A percentile compares a stretch with the other conserved stretches of the same genome.
phyloP scores from a whole-genome alignment of 352 stramenopile species.

The Blastocystis sp. region DNA sequence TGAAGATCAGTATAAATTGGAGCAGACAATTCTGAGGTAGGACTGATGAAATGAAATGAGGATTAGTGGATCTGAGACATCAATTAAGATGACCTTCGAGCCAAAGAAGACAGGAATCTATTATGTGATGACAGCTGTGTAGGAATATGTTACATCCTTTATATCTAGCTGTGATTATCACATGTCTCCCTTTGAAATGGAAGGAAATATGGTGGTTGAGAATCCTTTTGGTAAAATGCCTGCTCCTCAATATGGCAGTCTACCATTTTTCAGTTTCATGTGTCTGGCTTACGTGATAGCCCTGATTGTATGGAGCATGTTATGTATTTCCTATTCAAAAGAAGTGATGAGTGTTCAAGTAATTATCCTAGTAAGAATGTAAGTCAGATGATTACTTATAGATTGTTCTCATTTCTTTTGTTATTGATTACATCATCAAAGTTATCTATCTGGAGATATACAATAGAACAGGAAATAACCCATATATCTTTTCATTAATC shows the following conservation, averaged over 20 bases:
- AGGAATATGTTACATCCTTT: not conserved
- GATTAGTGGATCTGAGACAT: not conserved
- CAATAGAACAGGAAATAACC: slow-evolving; percentile 55
- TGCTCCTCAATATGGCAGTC: slow-evolving; percentile 38
- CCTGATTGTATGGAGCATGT: slow-evolving; percentile 30
- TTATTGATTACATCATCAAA: slow-evolving; percentile 33
- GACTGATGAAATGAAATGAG: not conserved
- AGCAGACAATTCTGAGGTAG: slow-evolving; percentile 16
- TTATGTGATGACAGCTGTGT: slow-evolving; percentile 52
- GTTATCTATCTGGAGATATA: slow-evolving; percentile 47
- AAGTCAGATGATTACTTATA: not conserved
- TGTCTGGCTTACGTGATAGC: slow-evolving; percentile 28
- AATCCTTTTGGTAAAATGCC: slow-evolving; percentile 58
- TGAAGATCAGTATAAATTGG: not conserved
- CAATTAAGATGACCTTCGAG: not conserved
- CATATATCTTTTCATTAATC: slow-evolving; percentile 15
- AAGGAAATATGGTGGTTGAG: slow-evolving; percentile 42
- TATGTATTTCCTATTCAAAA: slow-evolving; percentile 37
- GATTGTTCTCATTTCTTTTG: slow-evolving; percentile 24
- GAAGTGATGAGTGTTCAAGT: slow-evolving; percentile 60
- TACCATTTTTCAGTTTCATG: slow-evolving; percentile 44
- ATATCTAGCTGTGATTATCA: slow-evolving; percentile 50
- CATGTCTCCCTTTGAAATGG: slow-evolving; percentile 19
- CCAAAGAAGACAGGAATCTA: slow-evolving; percentile 44
- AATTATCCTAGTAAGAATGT: slow-evolving; percentile 10